Conservation (phyloP, 2,329 filamentous ascomycete species). For the Pleoardoris graminearum region DNA sequence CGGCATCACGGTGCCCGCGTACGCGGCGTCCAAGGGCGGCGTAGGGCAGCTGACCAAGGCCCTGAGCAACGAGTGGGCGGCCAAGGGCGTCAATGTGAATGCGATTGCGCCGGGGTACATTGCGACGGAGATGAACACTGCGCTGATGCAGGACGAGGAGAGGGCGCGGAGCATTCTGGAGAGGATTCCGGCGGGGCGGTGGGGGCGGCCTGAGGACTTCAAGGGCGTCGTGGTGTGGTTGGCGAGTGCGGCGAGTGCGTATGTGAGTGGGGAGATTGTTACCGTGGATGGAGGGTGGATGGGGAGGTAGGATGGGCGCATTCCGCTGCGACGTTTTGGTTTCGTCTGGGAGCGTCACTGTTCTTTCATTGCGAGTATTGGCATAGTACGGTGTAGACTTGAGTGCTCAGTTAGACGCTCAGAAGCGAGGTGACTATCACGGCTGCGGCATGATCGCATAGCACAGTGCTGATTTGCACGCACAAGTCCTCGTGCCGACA, state of each 20-base stretch:
- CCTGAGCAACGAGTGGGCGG: constrained; percentile 82
- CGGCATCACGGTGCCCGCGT: constrained; percentile 84
- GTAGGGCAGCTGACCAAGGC: constrained; percentile 84
- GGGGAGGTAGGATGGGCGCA: constrained; percentile 63
- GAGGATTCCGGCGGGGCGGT: constrained; percentile 80
- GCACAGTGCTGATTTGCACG: too few species aligned
- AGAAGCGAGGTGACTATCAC: too few species aligned
- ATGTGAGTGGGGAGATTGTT: constrained; percentile 80
- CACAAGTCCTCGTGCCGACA: too few species aligned
- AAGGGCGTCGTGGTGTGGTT: constrained; percentile 80
- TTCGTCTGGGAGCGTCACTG: too few species aligned
- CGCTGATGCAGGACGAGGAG: constrained; percentile 72
- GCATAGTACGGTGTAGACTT: too few species aligned
- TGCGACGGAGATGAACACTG: constrained; percentile 91
- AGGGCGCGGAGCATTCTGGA: constrained; percentile 74
- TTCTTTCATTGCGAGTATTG: too few species aligned
- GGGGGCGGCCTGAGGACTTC: constrained; percentile 85
- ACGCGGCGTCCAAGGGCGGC: constrained; percentile 83
- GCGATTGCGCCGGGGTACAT: constrained; percentile 90
- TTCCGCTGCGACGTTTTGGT: neutral
- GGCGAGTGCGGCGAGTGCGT: constrained; percentile 74
- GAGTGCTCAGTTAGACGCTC: too few species aligned
- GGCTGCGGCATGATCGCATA: too few species aligned
- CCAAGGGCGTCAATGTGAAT: constrained; percentile 80
- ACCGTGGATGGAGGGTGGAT: constrained; percentile 93